These are phyloP conservation scores for Entrophospora sp. DNA, from an alignment of 192 early-diverging fungal genomes.

Conservation along the genomic window DNA sequence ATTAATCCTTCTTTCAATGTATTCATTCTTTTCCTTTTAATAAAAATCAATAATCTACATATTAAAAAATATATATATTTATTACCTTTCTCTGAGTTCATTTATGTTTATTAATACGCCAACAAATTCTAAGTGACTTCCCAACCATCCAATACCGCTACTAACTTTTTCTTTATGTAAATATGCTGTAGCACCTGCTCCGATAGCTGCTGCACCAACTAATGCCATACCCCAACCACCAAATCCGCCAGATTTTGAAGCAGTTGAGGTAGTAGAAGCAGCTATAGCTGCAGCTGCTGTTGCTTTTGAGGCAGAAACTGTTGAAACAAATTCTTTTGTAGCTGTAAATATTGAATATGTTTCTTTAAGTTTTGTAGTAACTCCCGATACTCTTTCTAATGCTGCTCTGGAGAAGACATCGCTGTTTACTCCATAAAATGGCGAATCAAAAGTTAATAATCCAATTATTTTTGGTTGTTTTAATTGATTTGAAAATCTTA, in stretches of 20 bases:
- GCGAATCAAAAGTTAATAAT: conserved; percentile 47
- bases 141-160: conserved; percentile 25
- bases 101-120: conserved; percentile 33
- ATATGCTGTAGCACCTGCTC: conserved; percentile 32
- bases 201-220: conserved; percentile 31
- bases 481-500: conserved; percentile 18
- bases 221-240: conserved; percentile 36
- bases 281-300: not conserved
- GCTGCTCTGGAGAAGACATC: conserved; percentile 25
- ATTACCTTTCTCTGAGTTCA: conserved; percentile 36
- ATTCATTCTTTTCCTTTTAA: no score
- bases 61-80: not conserved
- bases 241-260: not conserved
- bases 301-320: not conserved
- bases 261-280: not conserved
- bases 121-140: conserved; percentile 43
- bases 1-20: no score
- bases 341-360: conserved; percentile 1
- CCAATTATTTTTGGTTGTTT: conserved; percentile 32
- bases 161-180: conserved; percentile 28
- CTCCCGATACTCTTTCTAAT: not conserved
- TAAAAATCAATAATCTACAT: not conserved
- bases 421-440: conserved; percentile 42
- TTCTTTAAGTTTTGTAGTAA: not conserved
- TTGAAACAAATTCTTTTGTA: not conserved